Evolutionary conservation across 2,329 filamentous ascomycete genomes (phyloP), one percentile per base, ranked within the genome.

Genomic region (Trichoderma sp.): DNA sequence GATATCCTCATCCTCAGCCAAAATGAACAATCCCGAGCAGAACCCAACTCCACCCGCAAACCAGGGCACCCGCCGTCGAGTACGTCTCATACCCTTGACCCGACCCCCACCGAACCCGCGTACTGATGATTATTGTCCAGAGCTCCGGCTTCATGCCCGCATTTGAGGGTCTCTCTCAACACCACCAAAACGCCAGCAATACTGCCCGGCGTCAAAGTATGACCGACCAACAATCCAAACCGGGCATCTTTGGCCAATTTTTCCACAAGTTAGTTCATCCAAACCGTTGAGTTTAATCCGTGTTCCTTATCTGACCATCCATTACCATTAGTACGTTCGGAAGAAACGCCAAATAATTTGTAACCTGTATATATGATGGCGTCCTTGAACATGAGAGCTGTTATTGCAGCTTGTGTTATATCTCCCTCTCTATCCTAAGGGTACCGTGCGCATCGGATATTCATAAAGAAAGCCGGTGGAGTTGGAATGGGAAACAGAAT

Each of bases 181-280:
- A 88, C 75, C 90, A 68, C 6, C 71, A 90, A 82, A 86, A 88
- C 24, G 83, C 83, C 64, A 84, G 87, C 75, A 85, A 87, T 29
- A 78, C 75, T 2, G 86, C 87, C n/a, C 87, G 89, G 16, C 88
- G 89, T 6, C 86, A 88, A 79, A 90, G 88, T 79, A 83, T 91
- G 78, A 85, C 85, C 35, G 89, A 91, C 75, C 89, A 91, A 80
- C 85, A 86, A 75, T 85, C 84, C 16, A 82, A 85, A 67, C 80
- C 85, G 1, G 89, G 89, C 56, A 82, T 91, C 77, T 83, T 91
- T 69, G 88, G 87, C 72, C 84, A 86, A 77, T 86, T 90, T 84
- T 91, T 90, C 87, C 86, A 90, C 78, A 90, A 87, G 89, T 91
- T 82, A 71, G 88, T 80, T 18, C 14, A 59, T 63, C 33, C 38